phyloP scores from a whole-genome alignment of 2,329 filamentous ascomycete species.

The Gaeumannomyces sp. region DNA sequence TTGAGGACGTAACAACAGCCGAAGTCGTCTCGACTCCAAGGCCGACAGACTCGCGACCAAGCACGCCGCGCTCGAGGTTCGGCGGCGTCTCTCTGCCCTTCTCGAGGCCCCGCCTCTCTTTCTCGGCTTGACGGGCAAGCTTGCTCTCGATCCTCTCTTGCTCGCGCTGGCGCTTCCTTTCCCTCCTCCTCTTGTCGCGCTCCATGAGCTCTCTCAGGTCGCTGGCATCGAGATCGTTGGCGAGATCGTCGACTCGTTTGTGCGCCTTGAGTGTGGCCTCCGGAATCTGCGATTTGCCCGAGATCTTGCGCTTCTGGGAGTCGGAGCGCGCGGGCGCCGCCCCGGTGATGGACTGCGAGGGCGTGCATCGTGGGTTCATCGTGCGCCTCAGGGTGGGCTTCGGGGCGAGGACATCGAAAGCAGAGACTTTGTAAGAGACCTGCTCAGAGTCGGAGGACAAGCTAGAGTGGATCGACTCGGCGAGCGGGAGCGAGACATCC shows the following conservation, averaged over 20 bases:
- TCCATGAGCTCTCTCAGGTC: slow-evolving; percentile 87
- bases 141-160: slow-evolving; percentile 60
- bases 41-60: slow-evolving; percentile 51
- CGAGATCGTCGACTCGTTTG: slow-evolving; percentile 63
- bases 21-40: slow-evolving; percentile 52
- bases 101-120: slow-evolving; percentile 52
- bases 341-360: slow-evolving; percentile 35
- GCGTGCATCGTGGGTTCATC: slow-evolving; percentile 53
- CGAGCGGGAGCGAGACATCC: slow-evolving; percentile 67
- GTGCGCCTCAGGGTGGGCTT: slow-evolving; percentile 76
- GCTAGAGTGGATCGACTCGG: slow-evolving; percentile 69
- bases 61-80: slow-evolving; percentile 54
- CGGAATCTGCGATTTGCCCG: slow-evolving; percentile 46
- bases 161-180: slow-evolving; percentile 65
- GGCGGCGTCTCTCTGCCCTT: slow-evolving; percentile 47
- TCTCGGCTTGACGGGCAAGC: slow-evolving; percentile 61
- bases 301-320: slow-evolving; percentile 46
- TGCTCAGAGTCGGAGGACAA: slow-evolving; percentile 70
- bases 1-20: slow-evolving; percentile 49
- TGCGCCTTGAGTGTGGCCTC: slow-evolving; percentile 56
- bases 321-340: slow-evolving; percentile 41
- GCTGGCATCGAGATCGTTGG: slow-evolving; percentile 77
- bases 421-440: slow-evolving; percentile 72
- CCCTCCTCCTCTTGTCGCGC: slow-evolving; percentile 72
- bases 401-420: slow-evolving; percentile 75